phyloP scores from a whole-genome alignment of 495 filamentous ascomycete species.

The Oidiodendron maius region DNA sequence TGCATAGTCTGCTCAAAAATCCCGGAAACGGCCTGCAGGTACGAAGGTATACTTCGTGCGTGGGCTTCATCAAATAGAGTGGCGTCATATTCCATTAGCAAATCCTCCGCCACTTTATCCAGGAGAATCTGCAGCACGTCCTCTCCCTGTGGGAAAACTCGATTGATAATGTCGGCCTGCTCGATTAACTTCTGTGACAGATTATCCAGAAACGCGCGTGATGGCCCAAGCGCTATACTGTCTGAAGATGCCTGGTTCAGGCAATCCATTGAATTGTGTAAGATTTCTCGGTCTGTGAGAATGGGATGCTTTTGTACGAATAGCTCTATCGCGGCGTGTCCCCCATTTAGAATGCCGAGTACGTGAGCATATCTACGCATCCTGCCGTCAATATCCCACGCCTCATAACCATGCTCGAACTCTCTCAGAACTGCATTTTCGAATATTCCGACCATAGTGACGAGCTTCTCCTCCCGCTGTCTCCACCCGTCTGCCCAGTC shows the following conservation, averaged over 20 bases:
- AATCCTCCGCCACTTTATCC: conserved; percentile 75
- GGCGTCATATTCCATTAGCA: conserved; percentile 81
- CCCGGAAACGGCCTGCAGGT: conserved; percentile 79
- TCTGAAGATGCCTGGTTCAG: conserved; percentile 59
- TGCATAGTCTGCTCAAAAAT: conserved; percentile 80
- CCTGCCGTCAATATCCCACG: conserved; percentile 79
- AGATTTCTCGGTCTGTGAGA: conserved; percentile 61
- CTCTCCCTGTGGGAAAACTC: conserved; percentile 73
- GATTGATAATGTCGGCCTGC: conserved; percentile 74
- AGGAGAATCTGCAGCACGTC: conserved; percentile 73
- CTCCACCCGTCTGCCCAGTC: conserved; percentile 73
- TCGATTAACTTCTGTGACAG: conserved; percentile 73
- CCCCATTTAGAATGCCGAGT: conserved; percentile 75
- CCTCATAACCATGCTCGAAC: conserved; percentile 86
- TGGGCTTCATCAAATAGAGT: conserved; percentile 87
- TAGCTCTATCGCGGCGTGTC: conserved; percentile 66
- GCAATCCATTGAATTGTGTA: conserved; percentile 78
- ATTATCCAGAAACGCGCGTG: conserved; percentile 71
- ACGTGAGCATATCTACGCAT: conserved; percentile 90
- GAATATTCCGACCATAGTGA: conserved; percentile 73
- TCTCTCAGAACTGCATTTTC: conserved; percentile 85
- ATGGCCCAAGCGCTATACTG: conserved; percentile 66
- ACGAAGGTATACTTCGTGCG: conserved; percentile 64
- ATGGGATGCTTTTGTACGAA: conserved; percentile 87
- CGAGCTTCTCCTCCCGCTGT: conserved; percentile 62